A percentile compares a stretch with the other conserved stretches of the same genome.
phyloP scores from a whole-genome alignment of 1,139 yeast species.

The Lipomyces yarrowii region DNA sequence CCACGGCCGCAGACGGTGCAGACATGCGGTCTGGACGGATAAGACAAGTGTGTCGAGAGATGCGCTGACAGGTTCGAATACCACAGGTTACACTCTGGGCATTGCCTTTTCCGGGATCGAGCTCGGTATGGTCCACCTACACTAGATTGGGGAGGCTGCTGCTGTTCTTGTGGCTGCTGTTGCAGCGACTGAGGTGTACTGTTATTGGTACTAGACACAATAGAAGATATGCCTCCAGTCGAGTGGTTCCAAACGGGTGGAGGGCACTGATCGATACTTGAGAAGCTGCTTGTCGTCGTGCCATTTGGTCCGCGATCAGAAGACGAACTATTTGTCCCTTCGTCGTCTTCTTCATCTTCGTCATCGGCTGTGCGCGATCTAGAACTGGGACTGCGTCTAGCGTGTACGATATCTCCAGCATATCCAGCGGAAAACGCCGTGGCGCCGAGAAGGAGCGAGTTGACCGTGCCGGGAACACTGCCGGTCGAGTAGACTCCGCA shows the following conservation, averaged over 20 bases:
- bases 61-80: slow-evolving; percentile 86
- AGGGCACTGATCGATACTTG: not conserved
- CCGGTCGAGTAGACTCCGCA: not conserved
- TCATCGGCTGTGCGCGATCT: slow-evolving; percentile 5
- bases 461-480: slow-evolving; percentile 5
- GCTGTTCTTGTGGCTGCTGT: not conserved
- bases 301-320: slow-evolving; percentile 1
- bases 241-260: not conserved
- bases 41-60: slow-evolving; percentile 75
- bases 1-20: slow-evolving; percentile 81
- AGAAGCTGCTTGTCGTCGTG: slow-evolving; percentile 1
- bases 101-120: slow-evolving; percentile 70
- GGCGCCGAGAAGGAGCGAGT: slow-evolving; percentile 14
- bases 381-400: slow-evolving; percentile 1
- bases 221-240: not conserved
- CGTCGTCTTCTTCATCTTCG: slow-evolving; percentile 14
- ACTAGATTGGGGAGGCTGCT: not conserved
- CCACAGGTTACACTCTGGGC: slow-evolving; percentile 75
- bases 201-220: slow-evolving; percentile 5
- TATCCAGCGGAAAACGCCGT: slow-evolving; percentile 3
- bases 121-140: slow-evolving; percentile 42
- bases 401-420: not conserved
- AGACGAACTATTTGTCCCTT: not conserved
- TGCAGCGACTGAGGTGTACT: not conserved
- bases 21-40: slow-evolving; percentile 72